A percentile compares a stretch with the other conserved stretches of the same genome.
Evolutionary conservation across 805 yeast species (phyloP).

Genomic region (Scheffersomyces coipomensis): DNA sequence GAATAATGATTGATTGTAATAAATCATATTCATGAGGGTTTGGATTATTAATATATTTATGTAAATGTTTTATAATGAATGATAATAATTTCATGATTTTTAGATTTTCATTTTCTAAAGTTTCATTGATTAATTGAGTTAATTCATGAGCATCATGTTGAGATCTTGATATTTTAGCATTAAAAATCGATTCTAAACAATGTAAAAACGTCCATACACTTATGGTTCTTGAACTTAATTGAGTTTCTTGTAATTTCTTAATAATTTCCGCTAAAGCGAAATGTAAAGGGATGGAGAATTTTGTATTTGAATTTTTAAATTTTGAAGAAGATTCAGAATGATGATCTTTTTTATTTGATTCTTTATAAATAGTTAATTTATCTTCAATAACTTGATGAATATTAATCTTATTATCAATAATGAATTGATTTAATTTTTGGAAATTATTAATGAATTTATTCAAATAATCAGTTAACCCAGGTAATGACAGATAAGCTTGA

Average conservation of each 20-base stretch:
- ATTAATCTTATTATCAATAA: constrained; percentile 16
- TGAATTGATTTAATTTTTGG: constrained; percentile 18
- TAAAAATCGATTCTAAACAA: constrained; percentile 68
- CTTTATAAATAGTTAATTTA: constrained; percentile 6
- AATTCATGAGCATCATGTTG: constrained; percentile 98
- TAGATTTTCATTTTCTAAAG: constrained; percentile 65
- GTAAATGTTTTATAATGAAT: constrained; percentile 8
- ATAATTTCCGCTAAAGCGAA: constrained; percentile 52
- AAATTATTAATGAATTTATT: constrained; percentile 36
- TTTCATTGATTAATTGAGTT: constrained; percentile 76
- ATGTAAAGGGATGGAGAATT: constrained; percentile 52
- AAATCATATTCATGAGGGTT: constrained; percentile 8
- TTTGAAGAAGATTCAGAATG: constrained; percentile 18
- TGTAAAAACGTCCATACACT: constrained; percentile 80
- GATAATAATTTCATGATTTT: constrained; percentile 34
- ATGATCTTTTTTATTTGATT: constrained; percentile 4
- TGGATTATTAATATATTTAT: constrained; percentile 4
- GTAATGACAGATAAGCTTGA: constrained; percentile 71
- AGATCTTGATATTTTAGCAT: constrained; percentile 65
- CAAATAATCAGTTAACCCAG: constrained; percentile 58
- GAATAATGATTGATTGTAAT: constrained; percentile 31
- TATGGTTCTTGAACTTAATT: constrained; percentile 49
- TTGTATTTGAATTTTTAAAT: constrained; percentile 16
- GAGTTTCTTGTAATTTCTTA: constrained; percentile 60
- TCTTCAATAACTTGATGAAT: constrained; percentile 9